These are phyloP conservation scores for Porphyrellus cyaneotinctus DNA, from an alignment of 768 basidiomycete genomes.

Conservation along the genomic window DNA sequence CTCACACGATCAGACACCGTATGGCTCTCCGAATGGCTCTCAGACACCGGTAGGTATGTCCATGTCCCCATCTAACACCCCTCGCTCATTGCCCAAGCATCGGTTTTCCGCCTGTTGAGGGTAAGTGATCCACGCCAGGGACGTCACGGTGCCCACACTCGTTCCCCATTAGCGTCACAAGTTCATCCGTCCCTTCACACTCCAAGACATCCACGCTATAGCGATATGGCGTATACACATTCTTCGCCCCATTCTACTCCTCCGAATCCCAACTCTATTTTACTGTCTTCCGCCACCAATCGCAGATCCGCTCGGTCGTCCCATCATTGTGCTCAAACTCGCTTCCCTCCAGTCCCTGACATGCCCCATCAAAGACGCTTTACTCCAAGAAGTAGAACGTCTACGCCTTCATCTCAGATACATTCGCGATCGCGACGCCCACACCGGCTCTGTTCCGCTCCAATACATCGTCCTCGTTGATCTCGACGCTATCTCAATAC, in stretches of 20 bases:
- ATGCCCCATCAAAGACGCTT: conserved; percentile 38
- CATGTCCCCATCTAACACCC: background rate
- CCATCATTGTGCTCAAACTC: conserved; percentile 55
- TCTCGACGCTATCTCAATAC: conserved; percentile 51
- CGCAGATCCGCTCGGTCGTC: conserved; percentile 61
- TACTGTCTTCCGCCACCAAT: conserved; percentile 52
- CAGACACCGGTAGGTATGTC: conserved; percentile 65
- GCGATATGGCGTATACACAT: conserved; percentile 50
- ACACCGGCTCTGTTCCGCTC: conserved; percentile 40
- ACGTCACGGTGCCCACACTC: background rate
- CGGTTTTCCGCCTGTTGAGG: conserved; percentile 59
- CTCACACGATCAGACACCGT: conserved; percentile 43
- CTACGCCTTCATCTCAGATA: conserved; percentile 53
- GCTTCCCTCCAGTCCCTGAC: conserved; percentile 37
- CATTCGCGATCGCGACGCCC: conserved; percentile 37
- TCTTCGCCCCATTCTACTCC: conserved; percentile 38
- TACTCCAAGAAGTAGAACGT: conserved; percentile 51
- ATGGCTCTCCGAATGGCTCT: conserved; percentile 60
- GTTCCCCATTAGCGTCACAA: conserved; percentile 51
- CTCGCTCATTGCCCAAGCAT: conserved; percentile 30
- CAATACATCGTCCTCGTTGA: conserved; percentile 72
- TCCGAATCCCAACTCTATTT: conserved; percentile 32
- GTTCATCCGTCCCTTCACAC: conserved; percentile 57
- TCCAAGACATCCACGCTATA: conserved; percentile 54
- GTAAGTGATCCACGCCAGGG: conserved; percentile 36